Evolutionary conservation across 2,329 filamentous ascomycete genomes (phyloP).

Genomic region (Phaeophleospora eucalypticola): DNA sequence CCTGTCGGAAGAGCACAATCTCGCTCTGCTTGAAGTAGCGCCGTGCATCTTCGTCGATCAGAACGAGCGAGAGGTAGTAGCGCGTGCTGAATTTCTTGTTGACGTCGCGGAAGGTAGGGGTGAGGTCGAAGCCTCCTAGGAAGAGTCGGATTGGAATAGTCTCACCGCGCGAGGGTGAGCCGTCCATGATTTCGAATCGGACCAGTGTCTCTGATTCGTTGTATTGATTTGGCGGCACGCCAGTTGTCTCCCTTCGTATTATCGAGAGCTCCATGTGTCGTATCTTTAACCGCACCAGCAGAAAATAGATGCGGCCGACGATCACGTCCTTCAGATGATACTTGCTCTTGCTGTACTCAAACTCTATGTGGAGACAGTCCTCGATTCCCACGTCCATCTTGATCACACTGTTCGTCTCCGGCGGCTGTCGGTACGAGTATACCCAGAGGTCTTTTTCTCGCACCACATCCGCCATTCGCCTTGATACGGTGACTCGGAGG

Average conservation of each 20-base stretch:
- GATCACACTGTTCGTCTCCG: conserved; percentile 96
- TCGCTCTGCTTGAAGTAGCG: conserved; percentile 99
- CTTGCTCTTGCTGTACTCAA: conserved; percentile 98
- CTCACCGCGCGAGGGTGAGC: conserved; percentile 88
- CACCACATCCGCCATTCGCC: conserved; percentile 96
- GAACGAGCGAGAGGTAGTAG: conserved; percentile 91
- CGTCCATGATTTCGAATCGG: conserved; percentile 99
- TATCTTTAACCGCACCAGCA: conserved; percentile 95
- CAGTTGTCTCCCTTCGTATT: conserved; percentile 93
- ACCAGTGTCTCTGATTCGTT: conserved; percentile 99
- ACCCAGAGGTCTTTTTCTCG: conserved; percentile 99
- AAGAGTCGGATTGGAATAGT: conserved; percentile 97
- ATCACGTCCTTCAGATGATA: conserved; percentile 99
- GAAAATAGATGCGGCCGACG: conserved; percentile 95
- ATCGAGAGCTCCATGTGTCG: conserved; percentile 99
- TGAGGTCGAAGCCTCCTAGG: conserved; percentile 94
- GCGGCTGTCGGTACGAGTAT: conserved; percentile 95
- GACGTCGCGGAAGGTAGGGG: conserved; percentile 96
- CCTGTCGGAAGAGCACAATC: conserved; percentile 90
- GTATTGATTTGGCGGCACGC: conserved; percentile 95
- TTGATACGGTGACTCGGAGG: conserved; percentile 90
- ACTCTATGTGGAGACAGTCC: conserved; percentile 98
- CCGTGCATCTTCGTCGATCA: conserved; percentile 67
- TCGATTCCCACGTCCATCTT: conserved; percentile 99
- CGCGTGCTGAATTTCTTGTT: conserved; percentile 99